Conservation (phyloP, 106 monocot species). For the Allium sativum region DNA sequence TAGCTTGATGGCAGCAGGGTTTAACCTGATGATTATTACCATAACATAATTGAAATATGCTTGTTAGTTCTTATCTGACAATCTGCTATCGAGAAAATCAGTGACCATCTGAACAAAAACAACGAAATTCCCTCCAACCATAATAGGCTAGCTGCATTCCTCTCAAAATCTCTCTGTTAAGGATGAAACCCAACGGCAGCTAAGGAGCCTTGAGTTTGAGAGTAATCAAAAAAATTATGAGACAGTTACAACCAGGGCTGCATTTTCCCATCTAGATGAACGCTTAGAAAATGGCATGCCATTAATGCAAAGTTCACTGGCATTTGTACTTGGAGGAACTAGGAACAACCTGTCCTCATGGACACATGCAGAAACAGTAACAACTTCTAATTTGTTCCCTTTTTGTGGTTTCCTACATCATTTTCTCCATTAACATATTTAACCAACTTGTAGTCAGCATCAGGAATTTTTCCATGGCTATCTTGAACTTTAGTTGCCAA, state of each 20-base stretch:
- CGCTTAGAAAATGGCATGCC: slow-evolving; percentile 98
- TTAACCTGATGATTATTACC: too few relatives aligned
- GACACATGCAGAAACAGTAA: slow-evolving; percentile 99
- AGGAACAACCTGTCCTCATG: slow-evolving; percentile 85
- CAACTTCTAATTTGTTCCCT: slow-evolving; percentile 44
- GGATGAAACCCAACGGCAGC: too few relatives aligned
- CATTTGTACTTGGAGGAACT: slow-evolving; percentile 85
- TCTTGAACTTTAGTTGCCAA: slow-evolving; percentile 58
- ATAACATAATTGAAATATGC: too few relatives aligned
- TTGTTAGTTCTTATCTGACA: too few relatives aligned
- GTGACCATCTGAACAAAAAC: too few relatives aligned
- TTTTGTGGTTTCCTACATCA: slow-evolving; percentile 2
- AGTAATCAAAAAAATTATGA: slow-evolving; percentile 46
- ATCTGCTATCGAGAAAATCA: too few relatives aligned
- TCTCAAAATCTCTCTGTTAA: too few relatives aligned
- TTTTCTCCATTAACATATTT: slow-evolving; percentile 46
- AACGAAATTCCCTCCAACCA: too few relatives aligned
- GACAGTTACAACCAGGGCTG: slow-evolving; percentile 83
- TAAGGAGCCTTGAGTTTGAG: too few relatives aligned
- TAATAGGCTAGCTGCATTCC: too few relatives aligned
- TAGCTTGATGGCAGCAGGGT: too few relatives aligned
- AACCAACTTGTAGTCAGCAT: slow-evolving; percentile 93
- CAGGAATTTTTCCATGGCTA: slow-evolving; percentile 86
- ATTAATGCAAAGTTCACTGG: slow-evolving; percentile 85
- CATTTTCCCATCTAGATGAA: slow-evolving; percentile 94